Evolutionary conservation across 495 filamentous ascomycete genomes (phyloP), one percentile per base, ranked within the genome.

Genomic region (Coniosporium apollinis): DNA sequence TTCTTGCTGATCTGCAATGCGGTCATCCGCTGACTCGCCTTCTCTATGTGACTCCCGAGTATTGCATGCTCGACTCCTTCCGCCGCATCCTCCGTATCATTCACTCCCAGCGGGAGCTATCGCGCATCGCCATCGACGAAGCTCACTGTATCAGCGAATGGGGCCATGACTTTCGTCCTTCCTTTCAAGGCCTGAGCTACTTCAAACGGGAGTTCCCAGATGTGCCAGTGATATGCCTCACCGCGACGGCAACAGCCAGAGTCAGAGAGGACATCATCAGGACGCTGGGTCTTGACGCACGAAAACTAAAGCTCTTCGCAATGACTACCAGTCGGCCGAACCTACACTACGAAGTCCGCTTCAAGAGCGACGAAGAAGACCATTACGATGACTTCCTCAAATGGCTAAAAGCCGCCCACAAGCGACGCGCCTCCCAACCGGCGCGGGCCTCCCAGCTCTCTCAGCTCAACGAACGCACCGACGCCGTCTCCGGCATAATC

Each of bases 141-240:
- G 87, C 87, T 10, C 87, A 96, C 52, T 94, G 87, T 52, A 93
- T 96, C 43, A 86, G 79, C 7, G 86, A 96, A 74, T 96, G 87
- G 87, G 87, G 87, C 13, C 86, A 96, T 52, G 87, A 96, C 54
- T 96, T 96, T 48, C 79, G 87, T n/a, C 79, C 79, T 13, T 76
- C 83, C 21, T 94, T 93, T 57, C 82, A 83, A 45, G 67, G 76
- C 17, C 68, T 96, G n/a, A 74, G 72, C 5, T 93, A 80, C 73
- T 92, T 96, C 61, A 82, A 79, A 41, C 62, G 67, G 19, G 72
- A 72, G 15, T 79, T 82, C 39, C 85, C 85, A 0, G 63, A 76
- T 19, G 81, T 94, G 0, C 84, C 87, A 16, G 76, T 94, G 20
- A 92, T 85, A 43, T 87, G 82, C 31, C 65, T 92, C 13, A 96